Base-by-base conservation (phyloP, 2,329 filamentous ascomycete genomes). In the Aspergillus ibericus region DNA sequence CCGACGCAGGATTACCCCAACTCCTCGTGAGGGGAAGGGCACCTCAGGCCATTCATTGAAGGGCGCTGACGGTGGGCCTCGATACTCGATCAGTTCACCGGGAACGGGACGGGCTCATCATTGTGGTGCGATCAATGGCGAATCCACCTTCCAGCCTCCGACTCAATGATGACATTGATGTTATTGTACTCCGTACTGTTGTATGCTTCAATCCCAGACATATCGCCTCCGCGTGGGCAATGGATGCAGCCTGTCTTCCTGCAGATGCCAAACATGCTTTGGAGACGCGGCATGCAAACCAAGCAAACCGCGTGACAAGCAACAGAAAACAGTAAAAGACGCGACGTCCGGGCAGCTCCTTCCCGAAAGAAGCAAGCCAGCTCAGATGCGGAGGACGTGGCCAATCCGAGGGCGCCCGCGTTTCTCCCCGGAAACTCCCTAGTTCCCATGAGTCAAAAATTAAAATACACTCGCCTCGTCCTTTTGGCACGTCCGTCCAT, bases 11-110 rank as follows among this genome's bases (percentile, higher is more conserved):
- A n/a, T 64, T 71, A 70, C 69, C 66, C 69, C 69, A 69, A 72
- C 55, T 67, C 51, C 56, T 62, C 51, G 68, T 71, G 69, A 72
- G 69, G 69, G 69, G 69, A 69, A 68, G 58, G 5, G 22, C 42
- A 38, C 62, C 62, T 63, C 58, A 64, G 58, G 54, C 58, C 61
- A 61, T 53, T 15, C 40, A 46, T 46, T 56, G 27, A 10, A 32
- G 29, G 29, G 29, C 9, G 29, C 29, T 32, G 29, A 10, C 29
- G 9, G 59, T 55, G 55, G 32, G 42, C 34, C 52, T 49, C 44
- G 59, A 54, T 57, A 42, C 62, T 50, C 44, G 58, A 65, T 60
- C 35, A 62, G 64, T 56, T 66, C 65, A 67, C 65, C 65, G 64
- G 54, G 38, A 53, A 50, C 50, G 54, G 59, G 55, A 40, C 54